These are phyloP conservation scores for Aureobasidium sp. DNA, from an alignment of 2,329 filamentous ascomycete genomes.

Conservation along the genomic window DNA sequence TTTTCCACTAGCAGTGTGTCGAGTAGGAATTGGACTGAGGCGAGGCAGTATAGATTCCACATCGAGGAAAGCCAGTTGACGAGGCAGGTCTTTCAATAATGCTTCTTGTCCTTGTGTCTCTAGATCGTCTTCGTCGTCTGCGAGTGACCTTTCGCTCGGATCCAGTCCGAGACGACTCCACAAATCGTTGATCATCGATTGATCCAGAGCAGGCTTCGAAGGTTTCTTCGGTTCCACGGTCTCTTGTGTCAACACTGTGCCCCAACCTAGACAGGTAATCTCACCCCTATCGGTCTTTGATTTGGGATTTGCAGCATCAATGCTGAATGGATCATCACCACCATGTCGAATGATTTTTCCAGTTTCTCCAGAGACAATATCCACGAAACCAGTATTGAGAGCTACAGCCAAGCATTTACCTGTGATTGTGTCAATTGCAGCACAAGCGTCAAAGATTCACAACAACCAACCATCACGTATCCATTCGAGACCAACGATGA, in stretches of 20 bases:
- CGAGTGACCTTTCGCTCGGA: constrained; percentile 15
- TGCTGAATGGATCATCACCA: constrained; percentile 16
- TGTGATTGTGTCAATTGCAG: not conserved
- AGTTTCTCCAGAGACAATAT: constrained; percentile 69
- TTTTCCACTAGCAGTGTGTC: not conserved
- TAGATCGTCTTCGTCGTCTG: not conserved
- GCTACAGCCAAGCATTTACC: constrained; percentile 56
- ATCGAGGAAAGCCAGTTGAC: constrained; percentile 57
- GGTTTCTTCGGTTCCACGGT: not conserved
- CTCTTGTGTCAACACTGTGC: constrained; percentile 1
- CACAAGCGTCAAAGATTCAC: too few relatives aligned
- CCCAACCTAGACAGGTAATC: constrained; percentile 14
- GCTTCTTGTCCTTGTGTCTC: constrained; percentile 1
- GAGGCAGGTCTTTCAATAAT: constrained; percentile 6
- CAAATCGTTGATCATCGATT: constrained; percentile 20
- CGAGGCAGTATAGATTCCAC: constrained; percentile 69
- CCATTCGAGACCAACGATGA: constrained; percentile 35
- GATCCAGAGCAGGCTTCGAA: not conserved
- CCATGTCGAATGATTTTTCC: constrained; percentile 70
- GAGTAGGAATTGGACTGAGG: constrained; percentile 38
- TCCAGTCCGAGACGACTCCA: constrained; percentile 8
- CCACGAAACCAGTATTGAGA: constrained; percentile 72
- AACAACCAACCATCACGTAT: constrained; percentile 33
- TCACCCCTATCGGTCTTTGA: not conserved
- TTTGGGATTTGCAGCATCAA: not conserved